phyloP scores from a whole-genome alignment of 345 rosid species.

The Sonneratia alba region DNA sequence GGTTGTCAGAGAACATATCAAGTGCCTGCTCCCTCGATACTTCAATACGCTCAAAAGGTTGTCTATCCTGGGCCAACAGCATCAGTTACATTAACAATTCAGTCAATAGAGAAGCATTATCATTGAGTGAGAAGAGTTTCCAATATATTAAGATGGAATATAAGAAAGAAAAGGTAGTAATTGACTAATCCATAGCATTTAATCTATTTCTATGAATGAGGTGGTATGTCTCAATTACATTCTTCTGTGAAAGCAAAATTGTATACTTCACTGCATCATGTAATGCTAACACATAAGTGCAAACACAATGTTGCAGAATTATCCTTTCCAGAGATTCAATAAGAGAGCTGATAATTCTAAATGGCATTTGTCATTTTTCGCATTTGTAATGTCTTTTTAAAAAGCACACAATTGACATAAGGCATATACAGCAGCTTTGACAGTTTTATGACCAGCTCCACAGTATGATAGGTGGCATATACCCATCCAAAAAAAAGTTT shows the following conservation, averaged over 20 bases:
- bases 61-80: constrained; percentile 46
- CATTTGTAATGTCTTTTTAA: not conserved
- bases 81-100: not conserved
- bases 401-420: too few species aligned
- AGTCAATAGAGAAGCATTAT: not conserved
- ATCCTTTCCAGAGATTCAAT: not conserved
- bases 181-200: not conserved
- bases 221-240: not conserved
- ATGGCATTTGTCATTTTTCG: not conserved
- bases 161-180: too few species aligned
- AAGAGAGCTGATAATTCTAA: not conserved
- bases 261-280: not conserved
- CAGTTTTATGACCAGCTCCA: not conserved
- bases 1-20: constrained; percentile 83
- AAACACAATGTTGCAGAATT: not conserved
- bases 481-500: not conserved
- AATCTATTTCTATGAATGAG: not conserved
- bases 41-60: constrained; percentile 96
- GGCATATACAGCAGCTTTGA: too few species aligned
- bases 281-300: not conserved
- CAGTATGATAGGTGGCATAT: too few species aligned
- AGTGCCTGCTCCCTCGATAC: constrained; percentile 83
- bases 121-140: too few species aligned
- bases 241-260: not conserved
- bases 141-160: too few species aligned